phyloP scores from a whole-genome alignment of 139 green algal species.

The Auxenochlorella pyrenoidosa region DNA sequence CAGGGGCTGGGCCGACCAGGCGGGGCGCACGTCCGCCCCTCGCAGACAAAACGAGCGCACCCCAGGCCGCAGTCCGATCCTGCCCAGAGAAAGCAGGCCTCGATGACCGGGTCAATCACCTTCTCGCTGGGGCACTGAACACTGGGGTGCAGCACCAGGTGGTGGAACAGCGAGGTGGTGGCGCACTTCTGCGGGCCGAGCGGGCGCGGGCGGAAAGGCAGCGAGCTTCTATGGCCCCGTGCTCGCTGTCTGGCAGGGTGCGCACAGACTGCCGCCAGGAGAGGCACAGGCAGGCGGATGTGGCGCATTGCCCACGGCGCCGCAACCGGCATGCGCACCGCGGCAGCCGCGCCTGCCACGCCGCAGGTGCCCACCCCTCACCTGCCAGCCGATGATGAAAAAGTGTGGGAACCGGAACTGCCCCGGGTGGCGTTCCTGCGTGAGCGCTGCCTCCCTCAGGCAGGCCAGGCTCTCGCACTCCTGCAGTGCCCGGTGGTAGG shows the following conservation, averaged over 20 bases:
- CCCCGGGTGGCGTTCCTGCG: constrained; percentile 9
- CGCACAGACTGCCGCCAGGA: too few relatives aligned
- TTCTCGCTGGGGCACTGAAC: constrained; percentile 1
- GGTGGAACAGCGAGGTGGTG: constrained; percentile 30
- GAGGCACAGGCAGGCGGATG: too few relatives aligned
- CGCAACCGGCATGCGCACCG: too few relatives aligned
- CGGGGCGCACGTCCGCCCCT: too few relatives aligned
- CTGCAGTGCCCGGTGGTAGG: constrained; percentile 5
- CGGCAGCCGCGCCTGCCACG: too few relatives aligned
- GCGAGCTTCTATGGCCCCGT: neutral
- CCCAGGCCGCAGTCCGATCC: too few relatives aligned
- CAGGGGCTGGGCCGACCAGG: too few relatives aligned
- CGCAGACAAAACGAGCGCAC: too few relatives aligned
- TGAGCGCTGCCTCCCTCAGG: constrained; percentile 27
- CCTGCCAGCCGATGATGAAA: constrained; percentile 42
- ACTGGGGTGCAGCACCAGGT: constrained; percentile 6
- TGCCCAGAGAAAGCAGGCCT: too few relatives aligned
- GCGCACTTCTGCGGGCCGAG: constrained; percentile 10
- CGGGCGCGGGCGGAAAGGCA: neutral
- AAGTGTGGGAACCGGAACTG: constrained; percentile 48
- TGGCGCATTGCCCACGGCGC: too few relatives aligned
- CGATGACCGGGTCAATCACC: neutral
- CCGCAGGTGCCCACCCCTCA: neutral
- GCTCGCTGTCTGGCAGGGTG: neutral
- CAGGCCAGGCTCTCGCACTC: constrained; percentile 35